A percentile compares a stretch with the other conserved stretches of the same genome.
Evolutionary conservation across 1,284 basidiomycete species (phyloP).

Genomic region (Papiliotrema flavescens): DNA sequence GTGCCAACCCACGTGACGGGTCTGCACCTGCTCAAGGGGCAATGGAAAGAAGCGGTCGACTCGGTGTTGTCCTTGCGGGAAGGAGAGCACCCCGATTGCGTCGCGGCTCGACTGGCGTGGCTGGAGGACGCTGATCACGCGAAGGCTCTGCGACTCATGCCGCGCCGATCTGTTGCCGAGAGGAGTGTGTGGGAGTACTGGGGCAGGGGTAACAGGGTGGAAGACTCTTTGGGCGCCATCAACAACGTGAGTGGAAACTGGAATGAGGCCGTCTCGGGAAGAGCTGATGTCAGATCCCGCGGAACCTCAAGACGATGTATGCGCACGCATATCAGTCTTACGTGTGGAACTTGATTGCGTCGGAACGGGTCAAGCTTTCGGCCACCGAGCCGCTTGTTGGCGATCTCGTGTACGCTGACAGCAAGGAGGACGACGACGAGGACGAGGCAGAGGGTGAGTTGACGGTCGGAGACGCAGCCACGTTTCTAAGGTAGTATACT

Average conservation of each 20-base stretch:
- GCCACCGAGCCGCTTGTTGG: slow-evolving; percentile 72
- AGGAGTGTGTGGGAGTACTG: slow-evolving; percentile 86
- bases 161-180: slow-evolving; percentile 85
- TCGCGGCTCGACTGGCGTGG: slow-evolving; percentile 75
- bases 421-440: slow-evolving; percentile 47
- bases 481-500: too few relatives aligned
- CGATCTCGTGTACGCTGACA: slow-evolving; percentile 68
- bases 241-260: slow-evolving; percentile 69
- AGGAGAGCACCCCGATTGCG: slow-evolving; percentile 85
- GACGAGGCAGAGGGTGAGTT: background rate
- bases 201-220: slow-evolving; percentile 73
- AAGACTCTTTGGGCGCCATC: slow-evolving; percentile 79
- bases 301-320: slow-evolving; percentile 93
- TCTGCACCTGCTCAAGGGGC: slow-evolving; percentile 76
- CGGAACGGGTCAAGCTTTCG: slow-evolving; percentile 83
- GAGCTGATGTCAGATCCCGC: slow-evolving; percentile 67
- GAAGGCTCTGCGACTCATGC: slow-evolving; percentile 75
- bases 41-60: slow-evolving; percentile 84
- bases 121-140: slow-evolving; percentile 70
- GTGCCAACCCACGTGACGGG: slow-evolving; percentile 95
- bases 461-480: too few relatives aligned
- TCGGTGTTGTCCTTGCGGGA: slow-evolving; percentile 75
- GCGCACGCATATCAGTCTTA: slow-evolving; percentile 99
- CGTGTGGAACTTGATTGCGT: slow-evolving; percentile 95
- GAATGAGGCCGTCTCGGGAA: background rate